Evolutionary conservation across 495 filamentous ascomycete genomes (phyloP), one percentile per base, ranked within the genome.

Genomic region (Penicilliopsis zonata): DNA sequence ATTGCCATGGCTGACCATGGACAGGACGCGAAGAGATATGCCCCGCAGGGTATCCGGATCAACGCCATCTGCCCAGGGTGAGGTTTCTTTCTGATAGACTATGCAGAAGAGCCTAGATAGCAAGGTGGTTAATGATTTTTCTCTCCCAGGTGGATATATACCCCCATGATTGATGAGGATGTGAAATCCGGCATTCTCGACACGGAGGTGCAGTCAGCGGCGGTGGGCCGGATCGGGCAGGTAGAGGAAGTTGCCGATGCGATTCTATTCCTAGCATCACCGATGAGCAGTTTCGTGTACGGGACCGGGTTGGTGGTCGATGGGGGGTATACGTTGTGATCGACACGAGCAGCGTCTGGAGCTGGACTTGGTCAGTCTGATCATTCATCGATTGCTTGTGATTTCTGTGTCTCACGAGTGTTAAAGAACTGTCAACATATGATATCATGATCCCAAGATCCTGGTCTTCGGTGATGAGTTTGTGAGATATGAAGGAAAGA

Each of bases 251-350:
- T 71, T 0, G 66, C 69, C 0, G 65, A 70, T 44, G 55, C 57
- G n/a, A 55, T 62, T 1, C 32, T 70, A 17, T 71, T 70, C 31
- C 41, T 71, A 9, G 62, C 55, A 13, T 65, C 59, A 10, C 59
- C 46, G 0, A 55, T 61, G 22, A 64, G 65, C 5, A 59, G 54
- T 1, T 72, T 72, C 42, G 53, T 70, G 3, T 65, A 69, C 35
- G 69, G 69, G 3, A 57, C 61, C 44, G 63, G 61, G 0, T 41
- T 71, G 44, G 59, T 66, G 3, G 65, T 72, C 2, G 68, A 72
- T 47, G 68, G 68, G 5, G 68, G 68, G 5, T 72, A 70, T 52
- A 43, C n/a, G n/a, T n/a, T n/a, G n/a, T n/a, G n/a, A n/a, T n/a
- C n/a, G n/a, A n/a, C n/a, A n/a, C n/a, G n/a, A n/a, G n/a, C n/a